A percentile compares a stretch with the other conserved stretches of the same genome.
phyloP scores from a whole-genome alignment of 23 red algal genomes.

The Pyropia yezoensis region DNA sequence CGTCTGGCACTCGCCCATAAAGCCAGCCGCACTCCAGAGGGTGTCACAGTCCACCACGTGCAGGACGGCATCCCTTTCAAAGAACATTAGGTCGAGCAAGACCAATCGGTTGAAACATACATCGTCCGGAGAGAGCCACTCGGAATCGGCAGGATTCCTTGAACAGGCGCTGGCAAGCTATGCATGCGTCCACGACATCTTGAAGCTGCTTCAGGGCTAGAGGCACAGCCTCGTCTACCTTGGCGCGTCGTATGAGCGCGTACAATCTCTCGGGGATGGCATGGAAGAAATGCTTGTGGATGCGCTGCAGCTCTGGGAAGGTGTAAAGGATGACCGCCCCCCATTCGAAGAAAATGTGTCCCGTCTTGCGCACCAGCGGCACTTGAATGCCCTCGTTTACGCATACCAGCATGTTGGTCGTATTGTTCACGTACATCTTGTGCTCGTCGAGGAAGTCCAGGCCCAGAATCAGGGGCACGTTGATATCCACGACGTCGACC shows the following conservation, averaged over 20 bases:
- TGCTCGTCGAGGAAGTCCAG: not conserved
- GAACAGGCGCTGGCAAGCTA: not conserved
- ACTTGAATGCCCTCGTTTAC: constrained; percentile 3
- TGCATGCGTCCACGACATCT: not conserved
- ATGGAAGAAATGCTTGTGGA: constrained; percentile 18
- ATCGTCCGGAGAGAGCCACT: not conserved
- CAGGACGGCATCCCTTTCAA: not conserved
- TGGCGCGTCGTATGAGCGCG: constrained; percentile 1
- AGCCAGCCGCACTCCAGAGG: not conserved
- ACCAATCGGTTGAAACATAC: not conserved
- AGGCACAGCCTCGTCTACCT: not conserved
- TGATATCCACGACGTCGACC: too few species aligned
- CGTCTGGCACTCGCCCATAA: not conserved
- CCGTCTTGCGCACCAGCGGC: constrained; percentile 5
- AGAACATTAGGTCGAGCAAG: not conserved
- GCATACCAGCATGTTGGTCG: not conserved
- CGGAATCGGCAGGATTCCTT: not conserved
- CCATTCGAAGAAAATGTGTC: constrained; percentile 9
- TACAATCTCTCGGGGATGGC: not conserved
- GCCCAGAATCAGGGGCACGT: too few species aligned
- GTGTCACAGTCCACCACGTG: constrained; percentile 4
- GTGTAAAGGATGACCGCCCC: not conserved
- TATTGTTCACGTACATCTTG: constrained; percentile 3
- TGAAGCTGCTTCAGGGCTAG: not conserved
- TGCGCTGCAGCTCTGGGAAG: constrained; percentile 12